phyloP scores from a whole-genome alignment of 1,139 yeast species.

The Suhomyces chickasaworum region DNA sequence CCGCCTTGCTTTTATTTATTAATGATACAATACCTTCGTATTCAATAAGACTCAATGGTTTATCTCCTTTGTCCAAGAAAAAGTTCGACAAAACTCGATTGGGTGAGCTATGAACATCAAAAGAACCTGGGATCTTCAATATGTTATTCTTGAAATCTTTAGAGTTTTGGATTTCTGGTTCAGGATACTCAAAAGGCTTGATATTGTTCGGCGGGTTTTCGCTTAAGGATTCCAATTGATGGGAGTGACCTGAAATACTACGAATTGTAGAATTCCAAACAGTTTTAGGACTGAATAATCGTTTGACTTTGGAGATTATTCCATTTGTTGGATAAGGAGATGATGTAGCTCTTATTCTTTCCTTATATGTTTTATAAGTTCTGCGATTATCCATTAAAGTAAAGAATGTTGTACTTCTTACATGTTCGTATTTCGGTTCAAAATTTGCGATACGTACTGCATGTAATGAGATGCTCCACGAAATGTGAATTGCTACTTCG shows the following conservation, averaged over 20 bases:
- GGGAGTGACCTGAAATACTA: not conserved
- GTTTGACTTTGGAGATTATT: conserved; percentile 37
- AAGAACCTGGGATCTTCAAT: conserved; percentile 13
- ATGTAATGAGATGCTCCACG: not conserved
- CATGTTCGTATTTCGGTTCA: not conserved
- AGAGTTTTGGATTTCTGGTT: conserved; percentile 1
- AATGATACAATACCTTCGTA: conserved; percentile 80
- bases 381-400: conserved; percentile 44
- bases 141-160: not conserved
- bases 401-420: not conserved
- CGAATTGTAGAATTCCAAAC: conserved; percentile 2
- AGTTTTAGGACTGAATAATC: conserved; percentile 22
- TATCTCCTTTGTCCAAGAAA: conserved; percentile 73
- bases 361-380: conserved; percentile 35
- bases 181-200: conserved; percentile 18
- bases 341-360: conserved; percentile 24
- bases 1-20: conserved; percentile 16
- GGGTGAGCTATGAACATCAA: conserved; percentile 21
- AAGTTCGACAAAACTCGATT: conserved; percentile 70
- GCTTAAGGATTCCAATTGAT: not conserved
- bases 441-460: not conserved
- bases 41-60: conserved; percentile 74
- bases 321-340: conserved; percentile 29
- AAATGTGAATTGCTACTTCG: not conserved
- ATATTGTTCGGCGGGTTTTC: not conserved